phyloP scores from a whole-genome alignment of 345 rosid species.

The Microcos paniculata region DNA sequence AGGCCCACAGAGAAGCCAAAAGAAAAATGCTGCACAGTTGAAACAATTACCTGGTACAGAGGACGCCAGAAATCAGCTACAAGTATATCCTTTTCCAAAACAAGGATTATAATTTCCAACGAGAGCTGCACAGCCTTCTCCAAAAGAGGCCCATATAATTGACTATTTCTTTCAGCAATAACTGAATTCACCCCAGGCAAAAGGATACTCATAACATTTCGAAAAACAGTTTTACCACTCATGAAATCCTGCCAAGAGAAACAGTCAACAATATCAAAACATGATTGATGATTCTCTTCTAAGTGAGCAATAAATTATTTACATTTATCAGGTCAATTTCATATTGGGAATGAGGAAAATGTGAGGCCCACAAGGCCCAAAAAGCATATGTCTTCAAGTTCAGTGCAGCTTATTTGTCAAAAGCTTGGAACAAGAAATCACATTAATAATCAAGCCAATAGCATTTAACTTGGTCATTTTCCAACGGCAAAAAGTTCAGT shows the following conservation, averaged over 20 bases:
- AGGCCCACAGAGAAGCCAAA: not conserved
- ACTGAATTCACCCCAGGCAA: conserved; percentile 76
- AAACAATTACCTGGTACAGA: conserved; percentile 63
- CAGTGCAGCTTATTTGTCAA: not conserved
- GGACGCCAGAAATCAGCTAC: conserved; percentile 97
- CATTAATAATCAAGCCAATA: not conserved
- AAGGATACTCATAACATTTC: conserved; percentile 84
- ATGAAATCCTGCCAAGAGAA: conserved; percentile 75
- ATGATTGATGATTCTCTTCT: not conserved
- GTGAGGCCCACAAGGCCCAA: not conserved
- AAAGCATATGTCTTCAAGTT: not conserved
- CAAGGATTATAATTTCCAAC: conserved; percentile 75
- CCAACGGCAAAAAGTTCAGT: not conserved
- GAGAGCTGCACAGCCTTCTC: conserved; percentile 92
- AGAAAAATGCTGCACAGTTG: conserved; percentile 1
- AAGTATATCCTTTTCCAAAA: conserved; percentile 73
- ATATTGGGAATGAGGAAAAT: not conserved
- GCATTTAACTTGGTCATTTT: not conserved
- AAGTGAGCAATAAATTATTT: not conserved
- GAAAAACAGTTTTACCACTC: conserved; percentile 91
- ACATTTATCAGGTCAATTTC: not conserved
- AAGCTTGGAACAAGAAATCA: not conserved
- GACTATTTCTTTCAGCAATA: conserved; percentile 68
- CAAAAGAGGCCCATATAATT: conserved; percentile 72
- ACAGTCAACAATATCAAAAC: not conserved